Evolutionary conservation across 495 filamentous ascomycete genomes (phyloP).

Genomic region (Aspergillus carlsbadensis): DNA sequence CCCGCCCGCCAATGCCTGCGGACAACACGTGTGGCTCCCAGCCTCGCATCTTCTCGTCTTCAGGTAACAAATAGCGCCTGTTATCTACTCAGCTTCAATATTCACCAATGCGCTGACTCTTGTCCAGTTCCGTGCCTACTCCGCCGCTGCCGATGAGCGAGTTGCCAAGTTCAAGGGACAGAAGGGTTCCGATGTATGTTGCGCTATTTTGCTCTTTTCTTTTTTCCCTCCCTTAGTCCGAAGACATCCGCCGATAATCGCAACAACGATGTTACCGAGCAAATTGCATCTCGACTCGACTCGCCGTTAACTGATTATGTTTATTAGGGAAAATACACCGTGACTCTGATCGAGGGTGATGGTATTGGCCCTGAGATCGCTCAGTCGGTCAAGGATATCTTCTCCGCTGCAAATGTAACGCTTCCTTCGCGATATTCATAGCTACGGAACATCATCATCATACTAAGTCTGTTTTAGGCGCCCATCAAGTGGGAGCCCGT

Average conservation of each 20-base stretch:
- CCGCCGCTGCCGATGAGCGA: constrained; percentile 59
- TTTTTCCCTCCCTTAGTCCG: constrained; percentile 22
- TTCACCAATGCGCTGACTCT: constrained; percentile 28
- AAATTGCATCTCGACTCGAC: background rate
- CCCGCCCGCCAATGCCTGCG: constrained; percentile 59
- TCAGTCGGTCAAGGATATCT: constrained; percentile 97
- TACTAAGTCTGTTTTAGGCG: constrained; percentile 58
- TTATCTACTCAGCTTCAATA: background rate
- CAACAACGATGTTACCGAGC: constrained; percentile 6
- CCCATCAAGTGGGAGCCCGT: constrained; percentile 96
- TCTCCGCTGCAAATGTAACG: constrained; percentile 83
- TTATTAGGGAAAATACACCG: constrained; percentile 85
- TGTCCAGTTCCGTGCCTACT: constrained; percentile 47
- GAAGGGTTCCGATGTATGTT: constrained; percentile 80
- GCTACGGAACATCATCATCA: constrained; percentile 5
- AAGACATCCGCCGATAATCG: constrained; percentile 16
- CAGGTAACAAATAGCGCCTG: constrained; percentile 43
- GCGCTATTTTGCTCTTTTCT: constrained; percentile 22
- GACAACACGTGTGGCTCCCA: constrained; percentile 45
- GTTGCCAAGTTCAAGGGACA: constrained; percentile 91
- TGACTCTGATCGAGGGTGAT: constrained; percentile 97
- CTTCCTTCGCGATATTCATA: constrained; percentile 12
- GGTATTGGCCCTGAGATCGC: constrained; percentile 98
- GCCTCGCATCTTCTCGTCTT: constrained; percentile 45
- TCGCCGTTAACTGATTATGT: constrained; percentile 1